Conservation (phyloP, 225 moss, liverwort and hornwort species). For the Sphagnum tenellum region DNA sequence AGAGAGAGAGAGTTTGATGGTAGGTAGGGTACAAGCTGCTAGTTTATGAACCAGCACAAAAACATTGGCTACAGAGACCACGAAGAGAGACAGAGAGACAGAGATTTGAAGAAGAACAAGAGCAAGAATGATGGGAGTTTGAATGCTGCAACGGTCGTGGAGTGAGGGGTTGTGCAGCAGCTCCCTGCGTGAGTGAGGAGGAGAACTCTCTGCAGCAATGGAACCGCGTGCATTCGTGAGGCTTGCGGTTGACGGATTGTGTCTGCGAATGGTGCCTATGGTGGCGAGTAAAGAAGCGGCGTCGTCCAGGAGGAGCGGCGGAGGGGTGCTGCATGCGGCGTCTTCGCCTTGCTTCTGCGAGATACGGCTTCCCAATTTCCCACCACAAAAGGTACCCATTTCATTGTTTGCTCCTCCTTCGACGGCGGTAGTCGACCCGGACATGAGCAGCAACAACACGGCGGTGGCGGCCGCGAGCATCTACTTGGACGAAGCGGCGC, state of each 20-base stretch:
- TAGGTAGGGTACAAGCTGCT: too few species aligned
- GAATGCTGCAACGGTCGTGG: too few species aligned
- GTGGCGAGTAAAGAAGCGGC: constrained; percentile 38
- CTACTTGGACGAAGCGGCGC: constrained; percentile 63
- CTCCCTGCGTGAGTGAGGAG: too few species aligned
- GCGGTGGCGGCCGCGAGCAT: constrained; percentile 58
- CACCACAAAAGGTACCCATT: constrained; percentile 58
- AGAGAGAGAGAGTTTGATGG: too few species aligned
- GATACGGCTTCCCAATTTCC: constrained; percentile 51
- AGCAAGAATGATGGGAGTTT: too few species aligned
- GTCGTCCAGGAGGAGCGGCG: not conserved
- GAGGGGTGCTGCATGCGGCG: constrained; percentile 67
- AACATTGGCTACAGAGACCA: too few species aligned
- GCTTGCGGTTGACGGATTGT: constrained; percentile 57
- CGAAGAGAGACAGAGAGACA: too few species aligned
- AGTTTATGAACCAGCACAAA: too few species aligned
- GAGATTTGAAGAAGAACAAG: too few species aligned
- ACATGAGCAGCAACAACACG: constrained; percentile 20
- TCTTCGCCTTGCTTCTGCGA: constrained; percentile 78
- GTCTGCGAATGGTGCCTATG: constrained; percentile 49
- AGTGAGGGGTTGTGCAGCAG: too few species aligned
- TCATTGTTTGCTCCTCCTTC: constrained; percentile 35
- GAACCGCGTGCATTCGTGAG: constrained; percentile 71
- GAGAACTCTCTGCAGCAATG: constrained; percentile 22
- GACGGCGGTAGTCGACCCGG: constrained; percentile 28